Base-by-base conservation (phyloP, 441 rosid species). In the Brassica hybrid region DNA sequence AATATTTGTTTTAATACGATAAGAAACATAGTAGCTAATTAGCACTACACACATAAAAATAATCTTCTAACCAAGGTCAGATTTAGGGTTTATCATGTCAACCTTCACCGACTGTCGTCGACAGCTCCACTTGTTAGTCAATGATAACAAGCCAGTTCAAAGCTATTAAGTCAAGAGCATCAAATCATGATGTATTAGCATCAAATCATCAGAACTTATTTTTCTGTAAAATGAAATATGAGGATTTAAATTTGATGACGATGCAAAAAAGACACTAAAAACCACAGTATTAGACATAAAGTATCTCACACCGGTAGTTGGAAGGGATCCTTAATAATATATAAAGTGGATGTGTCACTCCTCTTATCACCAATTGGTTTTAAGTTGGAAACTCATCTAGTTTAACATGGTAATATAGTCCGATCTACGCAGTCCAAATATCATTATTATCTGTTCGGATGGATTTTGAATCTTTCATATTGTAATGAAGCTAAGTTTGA, bases 61-160 rank as follows among this genome's bases (percentile, higher is more conserved):
- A 38, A 5, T 70, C 18, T 38, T 38, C 8, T 77, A 56, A 48
- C 16, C n/a, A 48, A 17, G 43, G 43, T 38, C 43, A 38, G 54
- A 52, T 69, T 76, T 76, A 21, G 4, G 52, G 66, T 71, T n/a
- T 25, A 65, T 27, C 76, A 71, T 64, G 76, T 41, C 61, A 71
- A 57, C 27, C 23, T 14, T 76, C 57, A 75, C 59, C 54, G 50
- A 19, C 48, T 60, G 75, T 70, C 66, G 65, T 70, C 66, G 66
- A 71, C 63, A 59, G 66, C 65, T 70, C 70, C 75, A 70, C 75
- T 76, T 76, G 76, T 30, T 43, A 71, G 71, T 71, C 72, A 64
- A 71, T 71, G 38, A 69, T 71, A 21, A 11, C 4, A 68, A 69
- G 25, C 45, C 14, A 25, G 6, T 41, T 17, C 2, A 58, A 38